Evolutionary conservation across 169 alveolate species (phyloP).

Genomic region (Plasmodium gaboni): DNA sequence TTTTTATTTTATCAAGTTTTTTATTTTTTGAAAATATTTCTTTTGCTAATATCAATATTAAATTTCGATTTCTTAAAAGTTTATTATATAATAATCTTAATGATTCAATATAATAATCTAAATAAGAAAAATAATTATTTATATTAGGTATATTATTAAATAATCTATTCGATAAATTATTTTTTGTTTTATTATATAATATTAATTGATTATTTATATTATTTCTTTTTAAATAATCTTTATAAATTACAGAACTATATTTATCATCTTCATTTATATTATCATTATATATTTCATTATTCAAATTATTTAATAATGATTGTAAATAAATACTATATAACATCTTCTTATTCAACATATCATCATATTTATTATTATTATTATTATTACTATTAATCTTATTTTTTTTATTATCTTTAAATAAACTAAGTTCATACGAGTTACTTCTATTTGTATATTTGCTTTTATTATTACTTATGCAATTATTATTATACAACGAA

Average conservation of each 20-base stretch:
- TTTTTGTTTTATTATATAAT: slow-evolving; percentile 20
- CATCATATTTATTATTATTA: slow-evolving; percentile 33
- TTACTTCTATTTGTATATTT: slow-evolving; percentile 1
- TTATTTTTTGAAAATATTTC: slow-evolving; percentile 39
- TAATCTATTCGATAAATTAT: slow-evolving; percentile 20
- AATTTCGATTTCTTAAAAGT: slow-evolving; percentile 44
- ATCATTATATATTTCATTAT: not conserved
- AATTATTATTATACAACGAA: not conserved
- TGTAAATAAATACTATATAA: slow-evolving; percentile 59
- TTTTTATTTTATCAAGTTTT: slow-evolving; percentile 7
- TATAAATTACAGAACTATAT: not conserved
- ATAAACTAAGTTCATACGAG: slow-evolving; percentile 43
- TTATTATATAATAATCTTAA: slow-evolving; percentile 52
- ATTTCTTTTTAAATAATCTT: not conserved
- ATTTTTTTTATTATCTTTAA: not conserved
- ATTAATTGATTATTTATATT: slow-evolving; percentile 30
- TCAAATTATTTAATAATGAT: slow-evolving; percentile 29
- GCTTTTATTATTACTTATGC: not conserved
- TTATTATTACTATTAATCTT: not conserved
- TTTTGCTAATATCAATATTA: slow-evolving; percentile 52
- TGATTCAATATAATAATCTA: slow-evolving; percentile 54
- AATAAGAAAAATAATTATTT: slow-evolving; percentile 51
- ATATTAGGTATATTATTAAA: slow-evolving; percentile 30
- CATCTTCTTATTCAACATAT: slow-evolving; percentile 11
- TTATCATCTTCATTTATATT: no score